Evolutionary conservation across 2,329 filamentous ascomycete species (phyloP), one percentile per base, ranked within the genome.

Genomic region (Dactylonectria macrodidyma): DNA sequence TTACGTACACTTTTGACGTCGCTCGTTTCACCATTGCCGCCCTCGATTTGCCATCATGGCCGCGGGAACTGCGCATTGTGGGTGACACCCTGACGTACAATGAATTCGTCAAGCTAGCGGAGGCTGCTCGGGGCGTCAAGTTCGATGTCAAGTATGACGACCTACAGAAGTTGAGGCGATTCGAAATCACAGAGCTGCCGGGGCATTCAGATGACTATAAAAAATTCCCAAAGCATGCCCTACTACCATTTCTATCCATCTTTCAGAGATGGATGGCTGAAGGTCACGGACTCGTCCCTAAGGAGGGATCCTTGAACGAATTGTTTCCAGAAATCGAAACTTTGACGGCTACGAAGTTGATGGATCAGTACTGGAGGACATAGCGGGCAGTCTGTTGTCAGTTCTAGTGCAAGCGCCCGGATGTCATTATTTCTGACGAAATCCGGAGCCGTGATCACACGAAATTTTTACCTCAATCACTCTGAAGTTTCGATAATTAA

Each of bases 51-150:
- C 24, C 48, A 10, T 44, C 34, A 33, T 61, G 59, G 59, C 48
- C 47, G 9, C 33, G 48, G 22, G 8, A 52, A 16, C 34, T 61
- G 14, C 33, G 47, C 3, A 61, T 61, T 11, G 22, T 54, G 2
- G 59, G 47, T 14, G 58, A 60, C 5, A 52, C 58, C 4, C 9
- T 60, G 58, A 60, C 58, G 10, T 52, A 51, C 24, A 61, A 61
- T 10, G 34, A 61, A 36, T 12, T 54, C n/a, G 16, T 51, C 22
- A 41, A 52, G 24, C 24, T 61, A 26, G 59, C 36, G 10, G 59
- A 61, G 3, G 33, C 12, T 4, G 59, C 59, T 7, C 50, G 12
- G 22, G 59, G 59, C 16, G 30, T 44, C 33, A 52, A 61, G n/a
- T 61, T 61, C 16, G 26, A 54, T 12, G 9, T 46, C 16, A 34